phyloP scores from a whole-genome alignment of 2,329 filamentous ascomycete species.

The Teratosphaeria epicoccoides region DNA sequence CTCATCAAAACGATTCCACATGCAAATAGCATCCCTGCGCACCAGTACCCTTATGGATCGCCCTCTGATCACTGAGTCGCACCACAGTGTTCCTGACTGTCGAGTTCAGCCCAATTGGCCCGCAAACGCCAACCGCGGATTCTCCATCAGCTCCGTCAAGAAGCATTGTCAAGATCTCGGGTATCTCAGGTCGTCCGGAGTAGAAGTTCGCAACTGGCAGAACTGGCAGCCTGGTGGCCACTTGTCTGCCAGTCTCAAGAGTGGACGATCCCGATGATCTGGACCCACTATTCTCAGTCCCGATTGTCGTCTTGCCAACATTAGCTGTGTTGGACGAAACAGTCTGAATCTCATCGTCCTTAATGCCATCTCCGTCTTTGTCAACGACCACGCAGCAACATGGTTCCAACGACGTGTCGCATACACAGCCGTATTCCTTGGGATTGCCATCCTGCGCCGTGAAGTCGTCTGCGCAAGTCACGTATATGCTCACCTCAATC shows the following conservation, averaged over 20 bases:
- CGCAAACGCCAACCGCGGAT: slow-evolving; percentile 16
- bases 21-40: slow-evolving; percentile 17
- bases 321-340: neutral
- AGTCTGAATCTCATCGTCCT: slow-evolving; percentile 6
- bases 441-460: slow-evolving; percentile 7
- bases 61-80: slow-evolving; percentile 12
- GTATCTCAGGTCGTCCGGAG: slow-evolving; percentile 15
- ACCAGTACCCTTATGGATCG: slow-evolving; percentile 17
- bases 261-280: neutral
- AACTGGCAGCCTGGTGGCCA: slow-evolving; percentile 4
- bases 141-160: slow-evolving; percentile 17
- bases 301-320: neutral
- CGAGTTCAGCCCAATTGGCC: slow-evolving; percentile 12
- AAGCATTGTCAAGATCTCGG: slow-evolving; percentile 8
- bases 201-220: slow-evolving; percentile 14
- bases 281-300: neutral
- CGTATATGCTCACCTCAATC: slow-evolving; percentile 12
- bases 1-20: slow-evolving; percentile 13
- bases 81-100: slow-evolving; percentile 15
- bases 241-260: neutral
- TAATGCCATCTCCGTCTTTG: slow-evolving; percentile 4
- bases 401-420: slow-evolving; percentile 16
- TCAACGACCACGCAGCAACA: slow-evolving; percentile 15
- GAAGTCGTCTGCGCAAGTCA: slow-evolving; percentile 18
- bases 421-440: slow-evolving; percentile 16